A percentile compares a stretch with the other conserved stretches of the same genome.
Evolutionary conservation across 2,329 filamentous ascomycete genomes (phyloP).

Genomic region (Tympanopsis confertula): DNA sequence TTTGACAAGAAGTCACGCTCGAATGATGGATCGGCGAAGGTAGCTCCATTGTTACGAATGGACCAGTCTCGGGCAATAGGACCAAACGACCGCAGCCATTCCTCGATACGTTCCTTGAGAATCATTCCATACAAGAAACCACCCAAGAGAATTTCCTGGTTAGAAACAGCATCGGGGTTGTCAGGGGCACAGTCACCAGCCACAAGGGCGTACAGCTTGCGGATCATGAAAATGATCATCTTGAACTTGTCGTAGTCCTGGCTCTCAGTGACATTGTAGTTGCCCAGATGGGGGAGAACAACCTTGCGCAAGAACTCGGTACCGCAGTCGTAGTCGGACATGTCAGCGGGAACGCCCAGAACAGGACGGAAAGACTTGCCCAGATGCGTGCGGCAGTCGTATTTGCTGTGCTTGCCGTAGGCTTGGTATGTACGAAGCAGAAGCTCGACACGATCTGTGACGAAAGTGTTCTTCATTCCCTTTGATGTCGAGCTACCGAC

Average conservation of each 20-base stretch:
- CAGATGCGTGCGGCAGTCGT: constrained; percentile 73
- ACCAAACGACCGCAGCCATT: constrained; percentile 53
- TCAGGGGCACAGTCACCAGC: constrained; percentile 87
- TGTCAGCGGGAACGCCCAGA: constrained; percentile 69
- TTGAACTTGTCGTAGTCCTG: constrained; percentile 90
- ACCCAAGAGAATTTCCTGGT: constrained; percentile 86
- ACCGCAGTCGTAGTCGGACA: constrained; percentile 79
- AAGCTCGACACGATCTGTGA: constrained; percentile 87
- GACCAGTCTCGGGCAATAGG: constrained; percentile 46
- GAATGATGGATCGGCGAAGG: constrained; percentile 71
- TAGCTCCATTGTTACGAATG: constrained; percentile 43
- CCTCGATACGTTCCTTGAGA: constrained; percentile 85
- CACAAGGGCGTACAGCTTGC: constrained; percentile 86
- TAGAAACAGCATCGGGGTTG: constrained; percentile 92
- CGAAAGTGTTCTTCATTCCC: constrained; percentile 76
- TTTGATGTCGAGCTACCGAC: constrained; percentile 69
- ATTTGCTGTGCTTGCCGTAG: constrained; percentile 72
- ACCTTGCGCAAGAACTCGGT: constrained; percentile 84
- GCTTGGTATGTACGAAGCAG: constrained; percentile 86
- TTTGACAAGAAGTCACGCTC: constrained; percentile 66
- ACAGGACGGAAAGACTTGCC: constrained; percentile 86
- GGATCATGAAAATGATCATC: constrained; percentile 87
- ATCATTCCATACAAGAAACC: constrained; percentile 93
- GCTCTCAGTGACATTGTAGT: constrained; percentile 68
- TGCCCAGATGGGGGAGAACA: constrained; percentile 83